phyloP scores from a whole-genome alignment of 805 yeast genomes.

The Metschnikowia koreensis region DNA sequence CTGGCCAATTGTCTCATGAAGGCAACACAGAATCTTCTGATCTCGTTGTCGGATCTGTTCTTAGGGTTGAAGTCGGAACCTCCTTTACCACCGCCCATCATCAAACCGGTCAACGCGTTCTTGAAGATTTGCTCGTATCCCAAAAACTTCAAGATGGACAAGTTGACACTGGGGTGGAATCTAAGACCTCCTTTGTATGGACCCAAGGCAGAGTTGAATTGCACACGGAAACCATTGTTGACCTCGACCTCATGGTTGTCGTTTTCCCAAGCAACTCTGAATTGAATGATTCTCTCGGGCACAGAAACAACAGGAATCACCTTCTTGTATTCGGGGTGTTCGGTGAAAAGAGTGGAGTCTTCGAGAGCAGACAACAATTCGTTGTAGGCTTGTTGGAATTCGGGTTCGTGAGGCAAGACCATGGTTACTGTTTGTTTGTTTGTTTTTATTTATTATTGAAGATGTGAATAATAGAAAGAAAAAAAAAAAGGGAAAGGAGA shows the following conservation, averaged over 20 bases:
- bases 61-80: slow-evolving; percentile 98
- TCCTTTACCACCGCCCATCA: slow-evolving; percentile 99
- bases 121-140: slow-evolving; percentile 99
- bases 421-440: slow-evolving; percentile 30
- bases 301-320: slow-evolving; percentile 87
- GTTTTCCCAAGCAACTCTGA: slow-evolving; percentile 98
- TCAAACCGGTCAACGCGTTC: slow-evolving; percentile 94
- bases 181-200: slow-evolving; percentile 99
- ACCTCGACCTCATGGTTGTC: slow-evolving; percentile 90
- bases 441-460: background rate
- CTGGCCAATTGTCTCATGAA: slow-evolving; percentile 95
- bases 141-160: slow-evolving; percentile 90
- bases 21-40: slow-evolving; percentile 93
- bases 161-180: slow-evolving; percentile 95
- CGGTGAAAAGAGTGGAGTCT: slow-evolving; percentile 85
- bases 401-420: slow-evolving; percentile 93
- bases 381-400: slow-evolving; percentile 97
- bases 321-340: slow-evolving; percentile 86
- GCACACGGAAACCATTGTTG: slow-evolving; percentile 97
- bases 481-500: background rate
- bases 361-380: slow-evolving; percentile 86
- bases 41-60: slow-evolving; percentile 89
- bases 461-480: background rate
- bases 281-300: slow-evolving; percentile 95
- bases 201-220: slow-evolving; percentile 96